phyloP scores from a whole-genome alignment of 176 grass and related monocot genomes.

The Stipa capillata region DNA sequence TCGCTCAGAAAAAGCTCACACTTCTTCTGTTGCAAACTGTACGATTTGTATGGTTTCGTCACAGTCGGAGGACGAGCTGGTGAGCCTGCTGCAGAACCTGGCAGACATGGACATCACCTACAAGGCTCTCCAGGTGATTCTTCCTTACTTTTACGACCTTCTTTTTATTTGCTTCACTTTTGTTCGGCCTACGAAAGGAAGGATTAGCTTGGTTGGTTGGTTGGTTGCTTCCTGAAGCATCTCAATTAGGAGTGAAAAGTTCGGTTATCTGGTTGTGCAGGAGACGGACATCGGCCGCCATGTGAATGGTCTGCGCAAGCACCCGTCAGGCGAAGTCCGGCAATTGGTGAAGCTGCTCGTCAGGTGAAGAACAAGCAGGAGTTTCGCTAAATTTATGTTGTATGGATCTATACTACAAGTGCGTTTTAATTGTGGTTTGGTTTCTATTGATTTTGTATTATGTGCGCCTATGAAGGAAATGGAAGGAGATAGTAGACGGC shows the following conservation, averaged over 20 bases:
- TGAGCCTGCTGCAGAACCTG: slow-evolving; percentile 59
- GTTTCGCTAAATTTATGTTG: neutral
- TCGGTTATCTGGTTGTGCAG: slow-evolving; percentile 53
- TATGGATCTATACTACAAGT: neutral
- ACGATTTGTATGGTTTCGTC: slow-evolving; percentile 18
- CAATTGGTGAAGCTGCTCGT: slow-evolving; percentile 61
- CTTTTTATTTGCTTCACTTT: neutral
- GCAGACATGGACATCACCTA: slow-evolving; percentile 79
- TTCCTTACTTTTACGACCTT: neutral
- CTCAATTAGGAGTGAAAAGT: neutral
- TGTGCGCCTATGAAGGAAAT: slow-evolving; percentile 41
- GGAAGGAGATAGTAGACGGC: slow-evolving; percentile 67
- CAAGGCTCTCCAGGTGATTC: slow-evolving; percentile 56
- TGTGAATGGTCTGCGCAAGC: slow-evolving; percentile 67
- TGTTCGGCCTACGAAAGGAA: neutral
- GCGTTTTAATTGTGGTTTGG: neutral
- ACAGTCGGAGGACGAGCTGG: slow-evolving; percentile 64
- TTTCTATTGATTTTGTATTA: neutral
- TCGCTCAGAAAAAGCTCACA: slow-evolving; percentile 7
- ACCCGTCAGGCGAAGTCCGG: slow-evolving; percentile 63
- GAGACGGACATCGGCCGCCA: slow-evolving; percentile 71
- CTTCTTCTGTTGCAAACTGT: slow-evolving; percentile 26
- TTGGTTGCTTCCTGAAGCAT: neutral
- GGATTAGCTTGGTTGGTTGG: neutral
- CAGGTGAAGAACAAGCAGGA: slow-evolving; percentile 40